Evolutionary conservation across 306 rosid species (phyloP).

Genomic region (Sicyos edulis): DNA sequence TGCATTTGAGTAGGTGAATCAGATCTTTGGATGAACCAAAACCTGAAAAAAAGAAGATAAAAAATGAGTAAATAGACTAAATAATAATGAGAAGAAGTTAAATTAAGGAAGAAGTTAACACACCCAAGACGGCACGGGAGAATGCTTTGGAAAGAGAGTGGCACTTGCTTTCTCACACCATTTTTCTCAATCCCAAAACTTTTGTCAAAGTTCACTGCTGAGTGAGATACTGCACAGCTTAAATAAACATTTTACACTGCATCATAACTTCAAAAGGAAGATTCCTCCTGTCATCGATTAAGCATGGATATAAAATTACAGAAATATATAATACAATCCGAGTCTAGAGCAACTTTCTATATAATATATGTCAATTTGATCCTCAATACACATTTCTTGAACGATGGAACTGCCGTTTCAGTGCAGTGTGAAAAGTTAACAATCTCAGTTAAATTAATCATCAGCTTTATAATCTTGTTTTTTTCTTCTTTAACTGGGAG

Average conservation of each 20-base stretch:
- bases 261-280: conserved; percentile 9
- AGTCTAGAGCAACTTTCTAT: background rate
- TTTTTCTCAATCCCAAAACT: conserved; percentile 37
- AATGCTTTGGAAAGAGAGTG: conserved; percentile 26
- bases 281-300: conserved; percentile 15
- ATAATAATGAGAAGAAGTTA: conserved; percentile 26
- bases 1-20: conserved; percentile 20
- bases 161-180: conserved; percentile 38
- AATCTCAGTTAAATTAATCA: background rate
- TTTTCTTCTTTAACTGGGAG: too few relatives aligned
- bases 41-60: conserved; percentile 30
- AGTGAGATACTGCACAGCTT: conserved; percentile 19
- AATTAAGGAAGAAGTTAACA: conserved; percentile 50
- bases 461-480: too few relatives aligned
- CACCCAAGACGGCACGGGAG: conserved; percentile 87
- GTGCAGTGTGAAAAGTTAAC: background rate
- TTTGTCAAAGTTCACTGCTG: conserved; percentile 23
- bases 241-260: conserved; percentile 9
- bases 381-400: background rate
- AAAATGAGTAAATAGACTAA: conserved; percentile 12
- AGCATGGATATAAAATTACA: conserved; percentile 1
- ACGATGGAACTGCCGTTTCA: conserved; percentile 4
- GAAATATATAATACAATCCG: background rate
- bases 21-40: conserved; percentile 27
- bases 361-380: background rate